A percentile compares a stretch with the other conserved stretches of the same genome.
Evolutionary conservation across 371 early-diverging fungal genomes (phyloP).

Genomic region (Mycotypha africana): DNA sequence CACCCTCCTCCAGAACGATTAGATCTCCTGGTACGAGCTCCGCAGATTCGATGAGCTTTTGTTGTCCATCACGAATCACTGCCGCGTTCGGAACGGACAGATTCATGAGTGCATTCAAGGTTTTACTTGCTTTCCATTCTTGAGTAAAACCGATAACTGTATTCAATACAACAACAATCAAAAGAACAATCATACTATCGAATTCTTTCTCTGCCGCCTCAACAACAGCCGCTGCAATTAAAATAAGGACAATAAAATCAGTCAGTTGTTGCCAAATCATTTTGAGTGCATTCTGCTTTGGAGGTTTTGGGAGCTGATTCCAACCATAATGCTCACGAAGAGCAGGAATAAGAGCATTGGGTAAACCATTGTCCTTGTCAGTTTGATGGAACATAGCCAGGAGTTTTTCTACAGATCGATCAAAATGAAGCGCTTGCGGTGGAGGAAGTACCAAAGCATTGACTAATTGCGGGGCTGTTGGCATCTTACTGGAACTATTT

Average conservation of each 20-base stretch:
- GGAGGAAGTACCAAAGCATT: slow-evolving; percentile 35
- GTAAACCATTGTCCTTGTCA: slow-evolving; percentile 63
- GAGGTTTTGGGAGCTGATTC: slow-evolving; percentile 77
- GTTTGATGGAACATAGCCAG: slow-evolving; percentile 79
- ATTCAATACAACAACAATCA: slow-evolving; percentile 81
- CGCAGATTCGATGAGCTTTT: slow-evolving; percentile 61
- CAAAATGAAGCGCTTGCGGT: slow-evolving; percentile 82
- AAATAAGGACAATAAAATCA: slow-evolving; percentile 89
- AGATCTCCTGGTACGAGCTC: slow-evolving; percentile 89
- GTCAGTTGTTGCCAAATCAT: slow-evolving; percentile 86
- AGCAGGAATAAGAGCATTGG: slow-evolving; percentile 42
- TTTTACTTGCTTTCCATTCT: slow-evolving; percentile 88
- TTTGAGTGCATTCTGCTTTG: slow-evolving; percentile 64
- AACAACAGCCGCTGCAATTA: slow-evolving; percentile 63
- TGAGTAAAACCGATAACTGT: slow-evolving; percentile 86
- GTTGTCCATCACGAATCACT: slow-evolving; percentile 80
- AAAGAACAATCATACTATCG: slow-evolving; percentile 73
- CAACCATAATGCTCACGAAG: slow-evolving; percentile 76
- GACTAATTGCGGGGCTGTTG: slow-evolving; percentile 15
- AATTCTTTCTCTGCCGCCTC: slow-evolving; percentile 72
- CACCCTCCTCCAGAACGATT: slow-evolving; percentile 83
- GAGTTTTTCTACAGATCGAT: slow-evolving; percentile 68
- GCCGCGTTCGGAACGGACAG: slow-evolving; percentile 77
- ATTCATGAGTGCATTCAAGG: slow-evolving; percentile 84
- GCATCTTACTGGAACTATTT: neutral